Conservation (phyloP, 2,329 filamentous ascomycete genomes). For the Aspergillus alliaceus region DNA sequence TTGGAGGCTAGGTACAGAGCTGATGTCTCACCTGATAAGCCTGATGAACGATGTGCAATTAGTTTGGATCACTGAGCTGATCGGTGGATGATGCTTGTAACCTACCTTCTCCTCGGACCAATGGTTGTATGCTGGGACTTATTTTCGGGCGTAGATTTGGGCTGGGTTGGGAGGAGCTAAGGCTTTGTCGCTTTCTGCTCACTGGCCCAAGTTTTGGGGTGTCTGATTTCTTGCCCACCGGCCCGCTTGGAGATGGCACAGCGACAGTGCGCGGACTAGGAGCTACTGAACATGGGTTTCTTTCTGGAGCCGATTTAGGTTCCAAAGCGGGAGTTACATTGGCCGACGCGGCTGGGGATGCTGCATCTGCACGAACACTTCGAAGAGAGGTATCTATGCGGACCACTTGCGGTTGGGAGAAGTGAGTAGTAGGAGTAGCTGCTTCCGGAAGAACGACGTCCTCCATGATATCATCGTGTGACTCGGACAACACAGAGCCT, state of each 20-base stretch:
- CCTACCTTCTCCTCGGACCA: constrained; percentile 71
- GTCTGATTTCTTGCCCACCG: constrained; percentile 41
- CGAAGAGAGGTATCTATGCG: constrained; percentile 49
- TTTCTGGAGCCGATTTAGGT: constrained; percentile 36
- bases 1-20: constrained; percentile 85
- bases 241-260: constrained; percentile 52
- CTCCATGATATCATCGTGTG: constrained; percentile 59
- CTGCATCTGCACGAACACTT: constrained; percentile 29
- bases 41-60: constrained; percentile 22
- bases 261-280: constrained; percentile 56
- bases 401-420: constrained; percentile 45
- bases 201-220: constrained; percentile 51
- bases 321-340: constrained; percentile 57
- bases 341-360: constrained; percentile 63
- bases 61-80: neutral
- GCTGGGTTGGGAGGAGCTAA: constrained; percentile 73
- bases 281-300: constrained; percentile 38
- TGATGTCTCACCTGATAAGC: constrained; percentile 58
- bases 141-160: constrained; percentile 86
- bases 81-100: constrained; percentile 27
- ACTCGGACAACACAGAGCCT: constrained; percentile 40
- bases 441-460: constrained; percentile 75
- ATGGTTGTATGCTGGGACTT: constrained; percentile 89
- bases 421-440: constrained; percentile 49
- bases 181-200: constrained; percentile 69